phyloP scores from a whole-genome alignment of 768 basidiomycete species.

The Crepidotus variabilis region DNA sequence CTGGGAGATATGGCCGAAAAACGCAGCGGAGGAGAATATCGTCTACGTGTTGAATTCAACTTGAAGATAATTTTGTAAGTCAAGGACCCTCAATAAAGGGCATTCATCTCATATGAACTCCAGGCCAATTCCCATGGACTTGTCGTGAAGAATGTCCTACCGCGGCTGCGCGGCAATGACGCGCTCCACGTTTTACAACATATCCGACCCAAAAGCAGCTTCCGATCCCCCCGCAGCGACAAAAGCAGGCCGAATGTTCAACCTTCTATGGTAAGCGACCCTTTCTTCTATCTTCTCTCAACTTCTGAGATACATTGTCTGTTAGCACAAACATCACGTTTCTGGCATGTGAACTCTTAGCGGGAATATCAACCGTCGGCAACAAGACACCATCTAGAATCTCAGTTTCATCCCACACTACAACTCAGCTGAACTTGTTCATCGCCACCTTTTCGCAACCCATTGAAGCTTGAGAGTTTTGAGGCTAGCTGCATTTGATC shows the following conservation, averaged over 20 bases:
- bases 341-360: background rate
- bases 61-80: background rate
- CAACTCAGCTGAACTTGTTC: background rate
- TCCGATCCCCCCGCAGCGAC: background rate
- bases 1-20: background rate
- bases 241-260: background rate
- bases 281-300: background rate
- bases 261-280: background rate
- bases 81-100: background rate
- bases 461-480: background rate
- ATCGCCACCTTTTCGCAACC: background rate
- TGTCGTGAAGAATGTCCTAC: background rate
- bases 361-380: background rate
- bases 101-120: background rate
- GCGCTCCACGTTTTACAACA: background rate
- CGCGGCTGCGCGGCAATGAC: background rate
- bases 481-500: background rate
- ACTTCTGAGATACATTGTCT: background rate
- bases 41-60: background rate
- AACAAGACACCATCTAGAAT: background rate
- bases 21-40: background rate
- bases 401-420: background rate
- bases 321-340: background rate
- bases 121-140: background rate
- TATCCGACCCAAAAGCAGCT: background rate